A percentile compares a stretch with the other conserved stretches of the same genome.
Conservation (phyloP, 2,329 filamentous ascomycete species). For the Curvularia spicifera region DNA sequence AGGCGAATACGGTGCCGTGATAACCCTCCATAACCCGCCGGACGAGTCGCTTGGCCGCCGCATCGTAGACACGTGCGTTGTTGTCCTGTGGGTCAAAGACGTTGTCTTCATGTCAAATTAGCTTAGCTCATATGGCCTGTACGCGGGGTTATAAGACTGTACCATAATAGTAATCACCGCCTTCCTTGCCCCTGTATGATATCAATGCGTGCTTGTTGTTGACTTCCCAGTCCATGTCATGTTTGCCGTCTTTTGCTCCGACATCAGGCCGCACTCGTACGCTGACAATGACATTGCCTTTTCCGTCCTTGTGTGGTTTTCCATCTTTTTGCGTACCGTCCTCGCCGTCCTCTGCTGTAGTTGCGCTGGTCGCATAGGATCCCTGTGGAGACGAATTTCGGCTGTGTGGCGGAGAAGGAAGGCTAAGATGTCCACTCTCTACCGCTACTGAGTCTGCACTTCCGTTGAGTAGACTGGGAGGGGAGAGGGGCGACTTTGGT, state of each 20-base stretch:
- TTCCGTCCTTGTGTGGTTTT: slow-evolving; percentile 67
- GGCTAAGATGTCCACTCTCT: slow-evolving; percentile 68
- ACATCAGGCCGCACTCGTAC: slow-evolving; percentile 89
- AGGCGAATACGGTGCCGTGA: slow-evolving; percentile 96
- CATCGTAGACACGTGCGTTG: slow-evolving; percentile 93
- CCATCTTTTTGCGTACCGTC: slow-evolving; percentile 60
- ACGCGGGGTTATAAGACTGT: slow-evolving; percentile 49
- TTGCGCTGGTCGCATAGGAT: slow-evolving; percentile 86
- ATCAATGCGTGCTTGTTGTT: slow-evolving; percentile 84
- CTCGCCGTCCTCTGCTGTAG: slow-evolving; percentile 85
- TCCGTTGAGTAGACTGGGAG: slow-evolving; percentile 79
- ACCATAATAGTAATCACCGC: slow-evolving; percentile 88
- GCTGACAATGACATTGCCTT: slow-evolving; percentile 95
- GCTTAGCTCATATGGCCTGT: slow-evolving; percentile 12
- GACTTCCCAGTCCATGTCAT: slow-evolving; percentile 88
- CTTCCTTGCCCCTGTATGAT: slow-evolving; percentile 85
- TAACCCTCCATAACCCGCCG: slow-evolving; percentile 99
- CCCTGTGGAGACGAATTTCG: slow-evolving; percentile 90
- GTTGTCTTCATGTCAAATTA: slow-evolving; percentile 70
- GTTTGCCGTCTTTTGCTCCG: slow-evolving; percentile 65
- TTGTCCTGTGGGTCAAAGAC: slow-evolving; percentile 94
- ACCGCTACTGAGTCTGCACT: slow-evolving; percentile 79
- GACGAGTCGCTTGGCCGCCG: slow-evolving; percentile 90
- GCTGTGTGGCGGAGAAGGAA: slow-evolving; percentile 85
- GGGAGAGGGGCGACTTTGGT: slow-evolving; percentile 52